phyloP scores from a whole-genome alignment of 139 green algal species.

The Chlorella sp. region DNA sequence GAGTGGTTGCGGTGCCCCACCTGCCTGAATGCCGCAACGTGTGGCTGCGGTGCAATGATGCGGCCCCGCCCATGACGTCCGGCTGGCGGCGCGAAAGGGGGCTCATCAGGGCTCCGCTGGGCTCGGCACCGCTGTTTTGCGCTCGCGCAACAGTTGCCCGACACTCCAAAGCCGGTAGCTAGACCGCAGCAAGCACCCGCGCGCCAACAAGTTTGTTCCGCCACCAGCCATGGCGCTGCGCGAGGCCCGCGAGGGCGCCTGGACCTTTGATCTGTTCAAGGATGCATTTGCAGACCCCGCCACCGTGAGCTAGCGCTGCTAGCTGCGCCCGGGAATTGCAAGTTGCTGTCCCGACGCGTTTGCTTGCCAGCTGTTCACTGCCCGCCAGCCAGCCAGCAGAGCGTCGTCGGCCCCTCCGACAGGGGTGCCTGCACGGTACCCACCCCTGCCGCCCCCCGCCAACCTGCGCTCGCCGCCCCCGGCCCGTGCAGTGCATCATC shows the following conservation, averaged over 20 bases:
- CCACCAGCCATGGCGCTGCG: background rate
- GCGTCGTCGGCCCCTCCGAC: too few relatives aligned
- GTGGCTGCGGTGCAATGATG: too few relatives aligned
- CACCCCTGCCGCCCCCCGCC: background rate
- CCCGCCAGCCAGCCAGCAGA: too few relatives aligned
- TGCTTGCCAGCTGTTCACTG: too few relatives aligned
- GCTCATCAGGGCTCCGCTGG: too few relatives aligned
- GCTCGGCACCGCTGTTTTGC: background rate
- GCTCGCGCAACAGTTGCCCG: background rate
- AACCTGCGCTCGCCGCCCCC: background rate
- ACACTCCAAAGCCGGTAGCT: background rate
- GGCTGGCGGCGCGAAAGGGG: too few relatives aligned
- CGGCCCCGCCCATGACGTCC: too few relatives aligned
- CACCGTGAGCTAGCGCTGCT: background rate
- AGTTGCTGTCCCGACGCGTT: too few relatives aligned
- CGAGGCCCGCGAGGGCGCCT: background rate
- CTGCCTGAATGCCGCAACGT: too few relatives aligned
- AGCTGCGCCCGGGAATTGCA: too few relatives aligned
- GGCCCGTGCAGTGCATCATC: conserved; percentile 3
- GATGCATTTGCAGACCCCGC: conserved; percentile 15
- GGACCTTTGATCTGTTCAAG: background rate
- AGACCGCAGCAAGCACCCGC: background rate
- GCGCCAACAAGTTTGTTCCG: too few relatives aligned
- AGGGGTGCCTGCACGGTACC: background rate
- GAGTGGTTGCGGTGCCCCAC: too few relatives aligned